A percentile compares a stretch with the other conserved stretches of the same genome.
Evolutionary conservation across 495 filamentous ascomycete genomes (phyloP).

Genomic region (Penicillium canariense): DNA sequence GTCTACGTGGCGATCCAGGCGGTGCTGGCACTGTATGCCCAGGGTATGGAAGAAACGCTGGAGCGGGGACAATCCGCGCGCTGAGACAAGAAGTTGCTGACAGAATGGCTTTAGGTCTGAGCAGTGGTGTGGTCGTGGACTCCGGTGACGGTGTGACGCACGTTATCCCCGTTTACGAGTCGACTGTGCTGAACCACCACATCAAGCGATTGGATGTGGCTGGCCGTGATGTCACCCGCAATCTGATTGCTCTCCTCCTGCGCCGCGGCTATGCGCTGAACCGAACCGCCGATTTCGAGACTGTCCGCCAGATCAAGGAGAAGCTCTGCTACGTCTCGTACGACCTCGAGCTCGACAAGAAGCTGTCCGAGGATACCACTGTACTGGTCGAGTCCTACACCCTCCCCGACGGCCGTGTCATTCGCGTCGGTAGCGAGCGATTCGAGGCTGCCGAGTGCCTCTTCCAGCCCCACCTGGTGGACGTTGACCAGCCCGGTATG

Average conservation of each 20-base stretch:
- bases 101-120: constrained; percentile 61
- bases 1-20: constrained; percentile 99
- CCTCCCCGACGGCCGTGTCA: constrained; percentile 91
- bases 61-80: background rate
- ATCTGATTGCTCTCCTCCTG: constrained; percentile 92
- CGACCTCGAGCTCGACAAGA: constrained; percentile 93
- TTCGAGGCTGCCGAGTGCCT: constrained; percentile 98
- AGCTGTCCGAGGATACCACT: constrained; percentile 94
- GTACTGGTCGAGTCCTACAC: constrained; percentile 97
- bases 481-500: constrained; percentile 96
- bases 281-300: constrained; percentile 98
- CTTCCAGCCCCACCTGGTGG: constrained; percentile 97
- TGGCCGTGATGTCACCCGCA: constrained; percentile 93
- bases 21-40: constrained; percentile 94
- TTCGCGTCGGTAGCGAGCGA: constrained; percentile 90
- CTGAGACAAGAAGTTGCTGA: constrained; percentile 13
- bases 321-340: constrained; percentile 99
- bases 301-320: constrained; percentile 98
- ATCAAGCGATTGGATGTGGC: constrained; percentile 92
- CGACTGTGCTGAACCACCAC: constrained; percentile 94
- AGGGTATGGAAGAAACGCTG: constrained; percentile 57
- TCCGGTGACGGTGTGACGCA: constrained; percentile 98
- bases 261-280: constrained; percentile 96
- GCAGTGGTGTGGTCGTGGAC: constrained; percentile 94
- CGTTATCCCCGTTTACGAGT: constrained; percentile 97